Conservation (phyloP, 768 basidiomycete genomes). For the Russula compacta region DNA sequence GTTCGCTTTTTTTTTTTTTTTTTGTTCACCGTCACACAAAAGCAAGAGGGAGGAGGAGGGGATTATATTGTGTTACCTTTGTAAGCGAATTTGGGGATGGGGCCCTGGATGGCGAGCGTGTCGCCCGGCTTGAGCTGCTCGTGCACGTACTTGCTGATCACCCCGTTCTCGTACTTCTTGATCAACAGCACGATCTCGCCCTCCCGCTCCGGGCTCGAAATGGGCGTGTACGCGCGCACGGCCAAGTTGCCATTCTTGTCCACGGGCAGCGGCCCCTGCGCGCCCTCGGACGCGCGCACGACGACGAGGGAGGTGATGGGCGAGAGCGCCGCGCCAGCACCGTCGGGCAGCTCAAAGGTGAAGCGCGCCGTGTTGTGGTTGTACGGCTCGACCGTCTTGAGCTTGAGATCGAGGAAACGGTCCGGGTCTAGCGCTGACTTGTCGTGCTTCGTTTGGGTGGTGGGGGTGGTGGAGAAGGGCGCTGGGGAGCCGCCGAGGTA, state of each 20-base stretch:
- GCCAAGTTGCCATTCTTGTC: constrained; percentile 81
- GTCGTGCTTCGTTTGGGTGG: constrained; percentile 33
- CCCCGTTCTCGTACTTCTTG: constrained; percentile 78
- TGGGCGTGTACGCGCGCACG: constrained; percentile 88
- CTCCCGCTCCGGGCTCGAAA: constrained; percentile 63
- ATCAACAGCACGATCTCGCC: constrained; percentile 76
- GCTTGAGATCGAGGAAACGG: constrained; percentile 69
- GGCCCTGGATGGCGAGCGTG: constrained; percentile 81
- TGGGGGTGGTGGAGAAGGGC: constrained; percentile 15
- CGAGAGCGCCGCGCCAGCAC: constrained; percentile 59
- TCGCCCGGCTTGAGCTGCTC: constrained; percentile 68
- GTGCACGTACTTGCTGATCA: constrained; percentile 78
- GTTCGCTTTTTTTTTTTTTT: constrained; percentile 40
- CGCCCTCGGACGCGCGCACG: constrained; percentile 63
- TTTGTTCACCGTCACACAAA: too few relatives aligned
- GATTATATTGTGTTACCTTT: constrained; percentile 38
- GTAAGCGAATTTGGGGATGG: constrained; percentile 81
- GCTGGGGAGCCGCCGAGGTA: constrained; percentile 36
- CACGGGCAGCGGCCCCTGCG: constrained; percentile 32
- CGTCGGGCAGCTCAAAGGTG: constrained; percentile 70
- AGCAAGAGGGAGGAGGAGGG: background rate
- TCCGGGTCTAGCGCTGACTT: constrained; percentile 69
- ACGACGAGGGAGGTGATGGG: constrained; percentile 73
- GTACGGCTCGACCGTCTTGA: constrained; percentile 75
- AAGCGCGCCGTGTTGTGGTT: constrained; percentile 92